A percentile compares a stretch with the other conserved stretches of the same genome.
These are phyloP conservation scores for Euphrasia confusa DNA, from an alignment of 257 asterid genomes.

Conservation along the genomic window DNA sequence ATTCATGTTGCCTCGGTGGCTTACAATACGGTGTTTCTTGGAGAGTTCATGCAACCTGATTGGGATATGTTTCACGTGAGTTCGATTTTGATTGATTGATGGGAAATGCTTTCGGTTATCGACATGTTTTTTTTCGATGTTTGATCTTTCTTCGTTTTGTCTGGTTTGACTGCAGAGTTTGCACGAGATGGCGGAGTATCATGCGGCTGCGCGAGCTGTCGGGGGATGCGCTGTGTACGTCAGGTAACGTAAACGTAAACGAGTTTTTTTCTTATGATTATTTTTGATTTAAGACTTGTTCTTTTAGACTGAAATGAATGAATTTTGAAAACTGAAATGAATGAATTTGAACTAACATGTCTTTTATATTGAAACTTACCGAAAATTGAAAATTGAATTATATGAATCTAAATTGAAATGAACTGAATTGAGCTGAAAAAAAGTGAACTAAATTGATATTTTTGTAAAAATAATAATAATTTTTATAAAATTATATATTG, in stretches of 20 bases:
- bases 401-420: too few relatives aligned
- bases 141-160: conserved; percentile 4
- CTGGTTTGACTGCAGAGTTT: conserved; percentile 42
- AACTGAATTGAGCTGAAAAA: too few relatives aligned
- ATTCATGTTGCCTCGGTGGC: conserved; percentile 96
- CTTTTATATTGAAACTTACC: too few relatives aligned
- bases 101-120: too few relatives aligned
- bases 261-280: conserved; percentile 13
- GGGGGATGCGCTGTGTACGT: conserved; percentile 93
- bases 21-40: conserved; percentile 74
- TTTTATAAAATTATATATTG: too few relatives aligned
- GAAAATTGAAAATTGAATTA: too few relatives aligned
- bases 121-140: not conserved
- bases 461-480: too few relatives aligned
- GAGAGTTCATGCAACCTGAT: conserved; percentile 98
- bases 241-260: conserved; percentile 36
- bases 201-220: conserved; percentile 88
- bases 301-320: too few relatives aligned
- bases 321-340: too few relatives aligned
- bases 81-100: not conserved
- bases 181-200: conserved; percentile 94
- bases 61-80: conserved; percentile 99
- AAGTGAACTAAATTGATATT: too few relatives aligned
- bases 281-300: not conserved
- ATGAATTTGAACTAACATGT: too few relatives aligned